Percentiles rank a stretch among this genome's conserved stretches.
phyloP scores from a whole-genome alignment of 2,329 filamentous ascomycete genomes.

The Colletotrichum phormii region DNA sequence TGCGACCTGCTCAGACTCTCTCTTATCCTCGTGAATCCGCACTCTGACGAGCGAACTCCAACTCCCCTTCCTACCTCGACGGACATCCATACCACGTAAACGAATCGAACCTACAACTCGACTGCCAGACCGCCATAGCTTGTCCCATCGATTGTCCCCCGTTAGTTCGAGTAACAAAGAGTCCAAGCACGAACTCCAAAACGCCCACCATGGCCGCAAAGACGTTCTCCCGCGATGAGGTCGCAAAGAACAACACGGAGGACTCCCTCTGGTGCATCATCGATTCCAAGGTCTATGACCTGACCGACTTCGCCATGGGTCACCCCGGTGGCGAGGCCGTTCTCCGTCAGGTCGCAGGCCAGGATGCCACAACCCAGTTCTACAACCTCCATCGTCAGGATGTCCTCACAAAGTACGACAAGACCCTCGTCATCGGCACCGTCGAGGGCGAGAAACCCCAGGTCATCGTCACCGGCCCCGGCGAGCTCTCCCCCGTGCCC shows the following conservation, averaged over 20 bases:
- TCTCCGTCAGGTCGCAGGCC: conserved; percentile 82
- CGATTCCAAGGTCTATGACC: conserved; percentile 88
- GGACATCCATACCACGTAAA: background rate
- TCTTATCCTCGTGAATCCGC: background rate
- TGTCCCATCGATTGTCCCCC: background rate
- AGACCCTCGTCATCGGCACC: conserved; percentile 77
- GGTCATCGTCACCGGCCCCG: conserved; percentile 75
- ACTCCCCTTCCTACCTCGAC: background rate
- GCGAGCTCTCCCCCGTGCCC: conserved; percentile 81
- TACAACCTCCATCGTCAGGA: conserved; percentile 95
- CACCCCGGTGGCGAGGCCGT: conserved; percentile 87
- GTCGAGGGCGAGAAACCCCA: conserved; percentile 80
- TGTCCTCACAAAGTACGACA: conserved; percentile 83
- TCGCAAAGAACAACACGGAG: conserved; percentile 80
- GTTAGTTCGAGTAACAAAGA: background rate
- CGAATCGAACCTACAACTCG: background rate
- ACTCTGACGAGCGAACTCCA: background rate
- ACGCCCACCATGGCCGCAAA: conserved; percentile 51
- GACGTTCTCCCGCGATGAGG: conserved; percentile 71
- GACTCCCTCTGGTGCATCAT: conserved; percentile 87
- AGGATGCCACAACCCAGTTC: conserved; percentile 84
- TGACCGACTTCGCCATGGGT: conserved; percentile 85
- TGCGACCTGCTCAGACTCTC: background rate
- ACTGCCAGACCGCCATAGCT: background rate
- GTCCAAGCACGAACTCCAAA: background rate